Evolutionary conservation across 2,329 filamentous ascomycete species (phyloP).

Genomic region (Microdochium bolleyi): DNA sequence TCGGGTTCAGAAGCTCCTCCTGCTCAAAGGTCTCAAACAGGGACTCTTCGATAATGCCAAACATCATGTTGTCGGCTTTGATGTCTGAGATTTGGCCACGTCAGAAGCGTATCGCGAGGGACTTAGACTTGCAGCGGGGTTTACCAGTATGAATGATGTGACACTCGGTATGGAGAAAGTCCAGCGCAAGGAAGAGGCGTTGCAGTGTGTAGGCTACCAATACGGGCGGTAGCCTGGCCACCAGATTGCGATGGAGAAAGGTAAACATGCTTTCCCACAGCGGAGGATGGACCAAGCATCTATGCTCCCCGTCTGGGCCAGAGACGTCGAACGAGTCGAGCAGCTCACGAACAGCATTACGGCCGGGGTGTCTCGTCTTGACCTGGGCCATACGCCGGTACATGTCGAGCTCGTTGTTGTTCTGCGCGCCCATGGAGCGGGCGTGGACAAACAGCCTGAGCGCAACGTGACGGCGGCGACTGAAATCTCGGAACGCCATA

Average conservation of each 20-base stretch:
- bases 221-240: slow-evolving; percentile 22
- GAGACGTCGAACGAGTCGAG: slow-evolving; percentile 27
- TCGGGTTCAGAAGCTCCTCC: slow-evolving; percentile 26
- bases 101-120: not conserved
- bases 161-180: slow-evolving; percentile 37
- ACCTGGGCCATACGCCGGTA: slow-evolving; percentile 27
- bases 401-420: slow-evolving; percentile 29
- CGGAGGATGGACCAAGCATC: slow-evolving; percentile 29
- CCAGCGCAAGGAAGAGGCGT: slow-evolving; percentile 31
- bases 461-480: slow-evolving; percentile 19
- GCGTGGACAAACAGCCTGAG: slow-evolving; percentile 22
- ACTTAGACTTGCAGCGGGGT: slow-evolving; percentile 4
- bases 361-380: slow-evolving; percentile 20
- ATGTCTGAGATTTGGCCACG: slow-evolving; percentile 22
- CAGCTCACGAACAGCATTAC: slow-evolving; percentile 18
- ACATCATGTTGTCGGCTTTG: slow-evolving; percentile 38
- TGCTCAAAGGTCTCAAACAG: slow-evolving; percentile 30
- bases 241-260: slow-evolving; percentile 30
- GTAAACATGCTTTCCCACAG: slow-evolving; percentile 31
- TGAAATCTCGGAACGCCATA: slow-evolving; percentile 5
- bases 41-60: slow-evolving; percentile 28
- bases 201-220: slow-evolving; percentile 26
- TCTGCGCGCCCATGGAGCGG: slow-evolving; percentile 11
- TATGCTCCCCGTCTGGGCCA: slow-evolving; percentile 25
- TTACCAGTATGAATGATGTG: slow-evolving; percentile 36